Evolutionary conservation across 306 rosid genomes (phyloP).

Genomic region (Vachellia pachyceras): DNA sequence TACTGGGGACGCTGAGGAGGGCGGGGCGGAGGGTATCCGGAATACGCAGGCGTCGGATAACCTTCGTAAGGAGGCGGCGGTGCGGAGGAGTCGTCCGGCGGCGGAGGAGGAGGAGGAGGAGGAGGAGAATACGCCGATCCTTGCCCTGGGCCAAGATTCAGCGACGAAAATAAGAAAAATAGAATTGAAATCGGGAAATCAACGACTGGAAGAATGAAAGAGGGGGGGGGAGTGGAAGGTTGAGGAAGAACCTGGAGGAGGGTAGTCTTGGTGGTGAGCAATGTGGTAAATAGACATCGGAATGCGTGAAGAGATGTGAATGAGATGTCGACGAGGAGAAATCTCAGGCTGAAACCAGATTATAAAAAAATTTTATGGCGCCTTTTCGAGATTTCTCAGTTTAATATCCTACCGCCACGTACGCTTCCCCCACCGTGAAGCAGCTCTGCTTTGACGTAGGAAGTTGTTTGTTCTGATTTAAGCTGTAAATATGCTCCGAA

Average conservation of each 20-base stretch:
- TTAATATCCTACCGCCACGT: background rate
- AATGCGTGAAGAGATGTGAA: background rate
- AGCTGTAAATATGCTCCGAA: too few relatives aligned
- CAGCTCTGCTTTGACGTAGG: background rate
- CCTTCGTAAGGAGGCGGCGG: conserved; percentile 49
- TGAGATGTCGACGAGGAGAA: background rate
- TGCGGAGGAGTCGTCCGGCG: conserved; percentile 28
- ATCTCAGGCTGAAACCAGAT: background rate
- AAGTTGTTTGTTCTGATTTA: too few relatives aligned
- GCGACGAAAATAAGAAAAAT: background rate
- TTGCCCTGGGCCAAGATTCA: conserved; percentile 39
- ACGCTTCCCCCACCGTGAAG: background rate
- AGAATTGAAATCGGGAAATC: background rate
- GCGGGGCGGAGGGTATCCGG: conserved; percentile 53
- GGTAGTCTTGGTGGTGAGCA: conserved; percentile 45
- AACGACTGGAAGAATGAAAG: background rate
- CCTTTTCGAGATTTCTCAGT: background rate
- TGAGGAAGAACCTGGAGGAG: conserved; percentile 45
- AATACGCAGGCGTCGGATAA: conserved; percentile 34
- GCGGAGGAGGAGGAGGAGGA: conserved; percentile 43
- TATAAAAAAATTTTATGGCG: background rate
- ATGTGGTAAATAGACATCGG: conserved; percentile 46
- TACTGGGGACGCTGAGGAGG: conserved; percentile 53
- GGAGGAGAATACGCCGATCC: conserved; percentile 58
- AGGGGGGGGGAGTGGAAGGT: background rate